Conservation (phyloP, 305 asterid genomes). For the Fraxinus sp. region DNA sequence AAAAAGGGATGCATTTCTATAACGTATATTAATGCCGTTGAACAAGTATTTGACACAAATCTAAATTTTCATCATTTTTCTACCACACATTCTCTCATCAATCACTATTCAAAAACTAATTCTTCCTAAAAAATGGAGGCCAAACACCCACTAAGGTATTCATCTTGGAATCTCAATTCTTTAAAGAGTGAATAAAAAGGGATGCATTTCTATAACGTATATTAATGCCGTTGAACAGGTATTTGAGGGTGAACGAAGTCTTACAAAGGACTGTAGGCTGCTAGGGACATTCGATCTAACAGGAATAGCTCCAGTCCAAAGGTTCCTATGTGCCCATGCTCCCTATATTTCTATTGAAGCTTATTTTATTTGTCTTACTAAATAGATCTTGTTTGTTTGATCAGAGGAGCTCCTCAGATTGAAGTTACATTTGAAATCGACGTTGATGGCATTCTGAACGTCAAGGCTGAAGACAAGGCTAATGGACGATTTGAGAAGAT, state of each 20-base stretch:
- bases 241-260: constrained; percentile 83
- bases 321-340: constrained; percentile 30
- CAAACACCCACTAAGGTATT: constrained; percentile 36
- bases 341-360: background rate
- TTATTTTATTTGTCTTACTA: background rate
- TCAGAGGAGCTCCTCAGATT: constrained; percentile 76
- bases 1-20: too few relatives aligned
- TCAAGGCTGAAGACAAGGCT: constrained; percentile 82
- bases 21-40: too few relatives aligned
- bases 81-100: too few relatives aligned
- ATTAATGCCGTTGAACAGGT: constrained; percentile 37
- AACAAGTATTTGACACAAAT: constrained; percentile 15
- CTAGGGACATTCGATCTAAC: constrained; percentile 72
- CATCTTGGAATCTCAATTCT: background rate
- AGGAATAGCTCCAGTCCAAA: constrained; percentile 75
- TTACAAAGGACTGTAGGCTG: constrained; percentile 66
- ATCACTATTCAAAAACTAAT: too few relatives aligned
- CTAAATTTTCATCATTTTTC: too few relatives aligned
- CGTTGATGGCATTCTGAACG: constrained; percentile 72
- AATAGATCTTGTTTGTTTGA: background rate
- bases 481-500: constrained; percentile 65
- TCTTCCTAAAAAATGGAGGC: too few relatives aligned
- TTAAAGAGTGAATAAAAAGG: too few relatives aligned
- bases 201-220: constrained; percentile 13
- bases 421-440: constrained; percentile 83